Conservation (phyloP, 1,284 basidiomycete genomes). For the Lignosus rhinocerotis region DNA sequence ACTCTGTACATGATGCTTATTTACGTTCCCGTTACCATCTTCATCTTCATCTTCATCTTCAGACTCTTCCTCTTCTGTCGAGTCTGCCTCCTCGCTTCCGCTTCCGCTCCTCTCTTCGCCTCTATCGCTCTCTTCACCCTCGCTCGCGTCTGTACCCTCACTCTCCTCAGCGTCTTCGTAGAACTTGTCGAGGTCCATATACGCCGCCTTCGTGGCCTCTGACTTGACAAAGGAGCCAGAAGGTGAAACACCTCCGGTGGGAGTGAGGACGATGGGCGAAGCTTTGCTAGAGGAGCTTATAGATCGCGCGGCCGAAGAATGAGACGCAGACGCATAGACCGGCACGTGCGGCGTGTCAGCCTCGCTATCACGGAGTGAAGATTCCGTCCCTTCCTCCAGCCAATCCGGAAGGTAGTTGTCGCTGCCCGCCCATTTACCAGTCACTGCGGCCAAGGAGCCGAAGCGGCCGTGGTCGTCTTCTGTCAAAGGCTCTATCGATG, state of each 20-base stretch:
- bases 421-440: constrained; percentile 45
- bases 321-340: constrained; percentile 16
- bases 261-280: constrained; percentile 54
- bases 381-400: constrained; percentile 39
- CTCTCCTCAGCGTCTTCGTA: constrained; percentile 47
- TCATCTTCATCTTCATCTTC: constrained; percentile 34
- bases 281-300: constrained; percentile 26
- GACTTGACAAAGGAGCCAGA: constrained; percentile 38
- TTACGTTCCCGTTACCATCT: constrained; percentile 25
- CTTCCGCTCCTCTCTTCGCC: constrained; percentile 41
- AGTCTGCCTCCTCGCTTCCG: constrained; percentile 13
- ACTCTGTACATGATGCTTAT: constrained; percentile 21
- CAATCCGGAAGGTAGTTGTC: constrained; percentile 39
- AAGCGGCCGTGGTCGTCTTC: constrained; percentile 46
- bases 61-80: constrained; percentile 33
- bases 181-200: constrained; percentile 69
- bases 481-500: constrained; percentile 19
- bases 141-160: constrained; percentile 32
- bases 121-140: constrained; percentile 30
- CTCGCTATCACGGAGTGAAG: constrained; percentile 46
- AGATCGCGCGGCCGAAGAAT: constrained; percentile 24
- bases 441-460: constrained; percentile 60
- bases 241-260: constrained; percentile 46
- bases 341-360: constrained; percentile 49
- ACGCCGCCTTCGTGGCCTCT: constrained; percentile 45